phyloP scores from a whole-genome alignment of 1,284 basidiomycete genomes.

The Rhizoctonia solani region DNA sequence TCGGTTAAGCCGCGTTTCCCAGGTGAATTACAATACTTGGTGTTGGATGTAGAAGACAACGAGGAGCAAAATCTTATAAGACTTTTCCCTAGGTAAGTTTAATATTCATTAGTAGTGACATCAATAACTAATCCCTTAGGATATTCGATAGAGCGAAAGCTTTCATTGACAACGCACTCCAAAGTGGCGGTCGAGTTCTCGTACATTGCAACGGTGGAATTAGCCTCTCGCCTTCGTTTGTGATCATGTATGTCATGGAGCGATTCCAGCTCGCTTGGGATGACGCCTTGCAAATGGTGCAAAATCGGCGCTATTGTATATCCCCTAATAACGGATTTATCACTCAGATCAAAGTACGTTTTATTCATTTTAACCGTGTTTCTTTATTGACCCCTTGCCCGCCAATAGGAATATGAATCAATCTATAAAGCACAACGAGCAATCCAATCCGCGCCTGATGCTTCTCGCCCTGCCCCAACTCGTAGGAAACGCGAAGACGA shows the following conservation, averaged over 20 bases:
- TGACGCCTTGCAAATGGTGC: conserved; percentile 80
- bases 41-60: conserved; percentile 86
- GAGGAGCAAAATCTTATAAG: conserved; percentile 89
- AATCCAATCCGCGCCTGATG: conserved; percentile 54
- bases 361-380: not conserved
- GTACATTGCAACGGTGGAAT: conserved; percentile 96
- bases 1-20: conserved; percentile 86
- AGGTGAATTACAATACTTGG: conserved; percentile 76
- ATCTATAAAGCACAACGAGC: conserved; percentile 79
- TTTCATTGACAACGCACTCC: conserved; percentile 79
- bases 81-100: conserved; percentile 70
- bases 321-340: conserved; percentile 86
- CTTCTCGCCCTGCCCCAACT: conserved; percentile 49
- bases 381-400: not conserved
- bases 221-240: conserved; percentile 82
- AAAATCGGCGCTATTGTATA: conserved; percentile 89
- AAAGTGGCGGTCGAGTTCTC: conserved; percentile 71
- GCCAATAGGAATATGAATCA: conserved; percentile 78
- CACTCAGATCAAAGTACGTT: conserved; percentile 78
- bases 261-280: conserved; percentile 79
- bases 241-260: conserved; percentile 92
- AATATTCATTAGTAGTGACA: not conserved
- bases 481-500: conserved; percentile 67
- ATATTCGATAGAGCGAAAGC: conserved; percentile 59
- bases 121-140: not conserved